Conservation (phyloP, 371 early-diverging fungal species). For the Cladochytrium tenue region DNA sequence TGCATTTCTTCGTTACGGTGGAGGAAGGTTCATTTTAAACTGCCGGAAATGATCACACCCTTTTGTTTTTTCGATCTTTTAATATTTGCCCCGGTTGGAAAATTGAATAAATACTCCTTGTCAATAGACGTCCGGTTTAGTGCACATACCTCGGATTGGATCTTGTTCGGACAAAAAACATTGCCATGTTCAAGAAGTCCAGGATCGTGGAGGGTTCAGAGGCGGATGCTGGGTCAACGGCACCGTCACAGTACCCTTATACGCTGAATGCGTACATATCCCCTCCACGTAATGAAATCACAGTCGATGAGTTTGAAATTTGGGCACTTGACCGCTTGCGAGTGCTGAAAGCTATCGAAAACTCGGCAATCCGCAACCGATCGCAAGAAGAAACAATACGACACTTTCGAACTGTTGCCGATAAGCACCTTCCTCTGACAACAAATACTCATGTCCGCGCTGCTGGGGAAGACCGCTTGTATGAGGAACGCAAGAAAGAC, state of each 20-base stretch:
- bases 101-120: too few relatives aligned
- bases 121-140: too few relatives aligned
- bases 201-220: too few relatives aligned
- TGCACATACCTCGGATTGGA: too few relatives aligned
- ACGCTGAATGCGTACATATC: slow-evolving; percentile 77
- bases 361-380: slow-evolving; percentile 71
- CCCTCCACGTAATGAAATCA: slow-evolving; percentile 75
- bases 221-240: too few relatives aligned
- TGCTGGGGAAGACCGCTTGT: slow-evolving; percentile 26
- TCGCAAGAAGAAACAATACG: slow-evolving; percentile 56
- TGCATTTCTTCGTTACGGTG: slow-evolving; percentile 41
- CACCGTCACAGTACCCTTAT: too few relatives aligned
- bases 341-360: slow-evolving; percentile 80
- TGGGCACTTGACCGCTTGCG: slow-evolving; percentile 91
- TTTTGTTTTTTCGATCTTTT: too few relatives aligned
- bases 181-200: too few relatives aligned
- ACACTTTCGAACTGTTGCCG: slow-evolving; percentile 55
- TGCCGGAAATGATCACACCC: background rate
- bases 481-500: slow-evolving; percentile 84
- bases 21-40: slow-evolving; percentile 23
- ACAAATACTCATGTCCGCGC: slow-evolving; percentile 20
- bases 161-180: too few relatives aligned
- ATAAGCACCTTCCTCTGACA: slow-evolving; percentile 63
- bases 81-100: too few relatives aligned
- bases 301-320: slow-evolving; percentile 86